Evolutionary conservation across 257 asterid genomes (phyloP).

Genomic region (Parsonsia alboflavescens): DNA sequence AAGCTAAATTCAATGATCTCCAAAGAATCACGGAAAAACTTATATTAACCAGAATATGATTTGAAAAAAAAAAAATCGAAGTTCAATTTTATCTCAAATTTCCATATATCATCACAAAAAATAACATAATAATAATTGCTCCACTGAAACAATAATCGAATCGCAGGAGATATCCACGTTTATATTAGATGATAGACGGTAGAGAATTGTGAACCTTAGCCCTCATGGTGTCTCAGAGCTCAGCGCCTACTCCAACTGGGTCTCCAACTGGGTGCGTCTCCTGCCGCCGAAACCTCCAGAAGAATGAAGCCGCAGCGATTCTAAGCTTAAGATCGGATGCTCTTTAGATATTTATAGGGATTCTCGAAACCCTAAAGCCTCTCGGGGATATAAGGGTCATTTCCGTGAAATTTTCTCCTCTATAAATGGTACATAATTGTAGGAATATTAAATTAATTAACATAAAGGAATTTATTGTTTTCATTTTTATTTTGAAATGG

Average conservation of each 20-base stretch:
- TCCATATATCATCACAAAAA: neutral
- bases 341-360: slow-evolving; percentile 8
- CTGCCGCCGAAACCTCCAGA: slow-evolving; percentile 2
- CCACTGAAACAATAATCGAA: neutral
- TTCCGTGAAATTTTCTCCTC: neutral
- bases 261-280: slow-evolving; percentile 15
- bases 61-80: neutral
- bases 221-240: slow-evolving; percentile 19
- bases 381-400: neutral
- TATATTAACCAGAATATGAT: neutral
- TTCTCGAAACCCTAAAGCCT: slow-evolving; percentile 17
- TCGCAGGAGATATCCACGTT: neutral
- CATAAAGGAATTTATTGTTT: no score
- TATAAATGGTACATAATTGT: no score
- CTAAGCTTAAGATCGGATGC: neutral
- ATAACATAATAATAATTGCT: no score
- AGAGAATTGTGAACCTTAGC: slow-evolving; percentile 16
- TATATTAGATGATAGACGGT: neutral
- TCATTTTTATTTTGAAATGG: no score
- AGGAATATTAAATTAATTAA: no score
- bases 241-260: neutral
- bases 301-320: neutral
- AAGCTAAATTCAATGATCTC: neutral
- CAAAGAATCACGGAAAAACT: neutral
- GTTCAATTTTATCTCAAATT: neutral